Evolutionary conservation across 2,329 filamentous ascomycete species (phyloP).

Genomic region (Xylariales sp.): DNA sequence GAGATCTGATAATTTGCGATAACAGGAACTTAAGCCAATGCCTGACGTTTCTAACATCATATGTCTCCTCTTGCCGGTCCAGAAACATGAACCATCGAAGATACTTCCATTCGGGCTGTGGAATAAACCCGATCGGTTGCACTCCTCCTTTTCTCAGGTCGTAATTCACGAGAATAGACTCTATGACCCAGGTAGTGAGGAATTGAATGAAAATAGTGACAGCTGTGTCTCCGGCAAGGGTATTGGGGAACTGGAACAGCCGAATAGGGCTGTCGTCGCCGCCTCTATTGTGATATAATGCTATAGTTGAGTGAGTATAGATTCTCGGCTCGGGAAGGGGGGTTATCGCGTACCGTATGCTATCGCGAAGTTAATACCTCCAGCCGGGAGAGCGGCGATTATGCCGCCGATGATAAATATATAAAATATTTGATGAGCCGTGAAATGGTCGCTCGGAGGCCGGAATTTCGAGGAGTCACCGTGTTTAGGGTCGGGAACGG

Average conservation of each 20-base stretch:
- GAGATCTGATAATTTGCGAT: constrained; percentile 52
- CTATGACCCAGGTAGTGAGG: constrained; percentile 63
- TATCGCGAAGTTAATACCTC: constrained; percentile 63
- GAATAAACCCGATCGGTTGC: constrained; percentile 59
- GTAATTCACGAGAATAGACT: constrained; percentile 59
- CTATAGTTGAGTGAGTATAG: constrained; percentile 47
- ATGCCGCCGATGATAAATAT: constrained; percentile 61
- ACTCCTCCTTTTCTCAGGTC: constrained; percentile 59
- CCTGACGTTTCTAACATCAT: constrained; percentile 44
- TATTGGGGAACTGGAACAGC: constrained; percentile 62
- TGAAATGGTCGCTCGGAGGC: constrained; percentile 55
- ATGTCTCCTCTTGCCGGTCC: constrained; percentile 47
- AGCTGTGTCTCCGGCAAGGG: constrained; percentile 61
- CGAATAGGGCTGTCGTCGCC: constrained; percentile 53
- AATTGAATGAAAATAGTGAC: constrained; percentile 64
- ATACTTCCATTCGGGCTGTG: constrained; percentile 50
- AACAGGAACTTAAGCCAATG: constrained; percentile 52
- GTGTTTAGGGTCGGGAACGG: constrained; percentile 24
- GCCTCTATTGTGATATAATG: constrained; percentile 59
- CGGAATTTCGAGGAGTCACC: constrained; percentile 34
- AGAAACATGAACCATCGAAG: constrained; percentile 60
- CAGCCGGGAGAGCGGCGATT: constrained; percentile 60
- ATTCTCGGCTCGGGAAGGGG: background rate
- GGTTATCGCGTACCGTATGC: constrained; percentile 57
- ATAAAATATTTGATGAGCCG: constrained; percentile 60